phyloP scores from a whole-genome alignment of 257 asterid species.

The Linaria vulgaris region DNA sequence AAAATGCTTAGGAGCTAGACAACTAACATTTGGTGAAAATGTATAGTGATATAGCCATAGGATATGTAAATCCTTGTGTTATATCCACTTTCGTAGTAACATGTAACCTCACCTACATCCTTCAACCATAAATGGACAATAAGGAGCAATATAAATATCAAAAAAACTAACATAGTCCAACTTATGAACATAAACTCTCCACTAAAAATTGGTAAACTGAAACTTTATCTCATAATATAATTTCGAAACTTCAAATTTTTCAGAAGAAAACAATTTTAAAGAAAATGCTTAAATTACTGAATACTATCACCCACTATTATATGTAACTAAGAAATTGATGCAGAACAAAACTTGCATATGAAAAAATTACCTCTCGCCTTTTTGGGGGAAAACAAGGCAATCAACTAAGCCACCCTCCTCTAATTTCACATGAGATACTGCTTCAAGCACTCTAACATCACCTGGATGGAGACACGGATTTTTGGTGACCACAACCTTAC shows the following conservation, averaged over 20 bases:
- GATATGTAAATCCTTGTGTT: too few species aligned
- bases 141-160: background rate
- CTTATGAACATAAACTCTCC: background rate
- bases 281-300: too few species aligned
- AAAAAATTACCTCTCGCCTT: conserved; percentile 70
- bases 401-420: conserved; percentile 59
- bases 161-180: background rate
- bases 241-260: too few species aligned
- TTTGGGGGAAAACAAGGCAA: conserved; percentile 86
- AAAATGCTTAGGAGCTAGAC: too few species aligned
- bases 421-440: conserved; percentile 57
- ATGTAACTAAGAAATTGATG: conserved; percentile 10
- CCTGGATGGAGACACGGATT: conserved; percentile 99
- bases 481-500: conserved; percentile 85
- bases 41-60: too few species aligned
- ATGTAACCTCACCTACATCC: too few species aligned
- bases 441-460: conserved; percentile 89
- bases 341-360: background rate
- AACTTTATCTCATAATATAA: background rate
- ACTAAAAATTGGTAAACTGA: background rate
- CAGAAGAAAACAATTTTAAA: too few species aligned
- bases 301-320: too few species aligned
- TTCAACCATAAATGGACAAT: background rate
- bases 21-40: too few species aligned
- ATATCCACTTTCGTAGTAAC: too few species aligned